Percentiles rank a stretch among this genome's conserved stretches.
Conservation (phyloP, 768 basidiomycete genomes). For the Auriscalpium microsporum region DNA sequence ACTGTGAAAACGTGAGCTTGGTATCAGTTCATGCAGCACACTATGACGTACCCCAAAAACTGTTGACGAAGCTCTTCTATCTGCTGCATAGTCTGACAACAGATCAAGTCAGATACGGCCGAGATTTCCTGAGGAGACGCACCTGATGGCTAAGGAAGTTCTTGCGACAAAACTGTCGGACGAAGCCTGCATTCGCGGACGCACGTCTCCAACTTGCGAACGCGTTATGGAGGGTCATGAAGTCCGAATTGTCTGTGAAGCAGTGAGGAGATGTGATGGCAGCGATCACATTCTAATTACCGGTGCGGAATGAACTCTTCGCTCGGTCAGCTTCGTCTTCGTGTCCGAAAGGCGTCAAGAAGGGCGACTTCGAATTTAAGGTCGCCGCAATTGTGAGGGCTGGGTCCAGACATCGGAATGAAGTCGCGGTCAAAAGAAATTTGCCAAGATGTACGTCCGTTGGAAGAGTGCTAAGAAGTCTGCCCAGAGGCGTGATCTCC, state of each 20-base stretch:
- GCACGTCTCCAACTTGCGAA: conserved; percentile 83
- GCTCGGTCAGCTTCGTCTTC: conserved; percentile 83
- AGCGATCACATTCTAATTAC: conserved; percentile 31
- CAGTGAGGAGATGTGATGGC: background rate
- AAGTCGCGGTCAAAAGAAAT: conserved; percentile 74
- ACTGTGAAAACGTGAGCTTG: conserved; percentile 27
- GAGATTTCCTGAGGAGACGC: conserved; percentile 3
- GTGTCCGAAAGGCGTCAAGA: conserved; percentile 79
- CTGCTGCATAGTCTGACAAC: conserved; percentile 74
- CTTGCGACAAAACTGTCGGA: conserved; percentile 68
- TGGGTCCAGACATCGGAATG: conserved; percentile 88
- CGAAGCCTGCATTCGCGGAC: conserved; percentile 49
- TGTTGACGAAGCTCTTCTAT: conserved; percentile 96
- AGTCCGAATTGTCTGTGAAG: conserved; percentile 80
- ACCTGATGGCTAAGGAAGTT: conserved; percentile 84
- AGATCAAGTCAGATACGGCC: background rate
- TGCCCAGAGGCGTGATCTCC: conserved; percentile 92
- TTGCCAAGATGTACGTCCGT: conserved; percentile 96
- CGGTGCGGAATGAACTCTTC: conserved; percentile 68
- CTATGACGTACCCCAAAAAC: conserved; percentile 19
- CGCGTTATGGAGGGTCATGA: conserved; percentile 86
- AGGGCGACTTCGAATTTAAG: conserved; percentile 89
- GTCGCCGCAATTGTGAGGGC: conserved; percentile 95
- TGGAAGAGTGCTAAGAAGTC: conserved; percentile 82
- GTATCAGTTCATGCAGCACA: background rate